Conservation (phyloP, 1,284 basidiomycete genomes). For the Sporisorium reilianum region DNA sequence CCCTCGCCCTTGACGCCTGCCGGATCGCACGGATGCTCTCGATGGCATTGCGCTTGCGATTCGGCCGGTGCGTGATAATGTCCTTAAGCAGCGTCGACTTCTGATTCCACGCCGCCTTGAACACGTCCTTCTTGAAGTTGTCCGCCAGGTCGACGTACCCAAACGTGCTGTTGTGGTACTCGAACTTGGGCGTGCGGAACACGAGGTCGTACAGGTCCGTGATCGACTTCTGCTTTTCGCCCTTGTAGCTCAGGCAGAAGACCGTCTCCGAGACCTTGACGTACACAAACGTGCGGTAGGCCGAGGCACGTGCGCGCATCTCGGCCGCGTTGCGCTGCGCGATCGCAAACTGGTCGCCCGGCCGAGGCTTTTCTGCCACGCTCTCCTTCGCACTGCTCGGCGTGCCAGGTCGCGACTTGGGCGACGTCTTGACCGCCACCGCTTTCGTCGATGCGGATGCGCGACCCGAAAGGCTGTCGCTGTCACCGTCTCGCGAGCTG, state of each 20-base stretch:
- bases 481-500: conserved; percentile 31
- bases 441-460: conserved; percentile 13
- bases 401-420: conserved; percentile 32
- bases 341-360: conserved; percentile 50
- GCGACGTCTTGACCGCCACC: conserved; percentile 10
- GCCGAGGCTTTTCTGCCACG: conserved; percentile 17
- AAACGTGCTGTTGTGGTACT: conserved; percentile 88
- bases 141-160: conserved; percentile 71
- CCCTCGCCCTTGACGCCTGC: conserved; percentile 29
- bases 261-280: conserved; percentile 81
- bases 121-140: conserved; percentile 64
- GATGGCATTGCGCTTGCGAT: conserved; percentile 44
- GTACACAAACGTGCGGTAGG: conserved; percentile 79
- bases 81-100: conserved; percentile 62
- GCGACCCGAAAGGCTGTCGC: conserved; percentile 17
- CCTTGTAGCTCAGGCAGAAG: conserved; percentile 71
- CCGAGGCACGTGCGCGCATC: conserved; percentile 71
- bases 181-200: conserved; percentile 74
- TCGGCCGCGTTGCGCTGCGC: conserved; percentile 64
- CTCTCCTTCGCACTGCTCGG: conserved; percentile 23
- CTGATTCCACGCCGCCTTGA: conserved; percentile 66
- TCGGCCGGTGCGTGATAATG: conserved; percentile 56
- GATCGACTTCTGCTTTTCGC: conserved; percentile 72
- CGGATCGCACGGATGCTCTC: conserved; percentile 41
- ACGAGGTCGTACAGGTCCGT: conserved; percentile 73